phyloP scores from a whole-genome alignment of 495 filamentous ascomycete genomes.

The Hypoxylon crocopeplum region DNA sequence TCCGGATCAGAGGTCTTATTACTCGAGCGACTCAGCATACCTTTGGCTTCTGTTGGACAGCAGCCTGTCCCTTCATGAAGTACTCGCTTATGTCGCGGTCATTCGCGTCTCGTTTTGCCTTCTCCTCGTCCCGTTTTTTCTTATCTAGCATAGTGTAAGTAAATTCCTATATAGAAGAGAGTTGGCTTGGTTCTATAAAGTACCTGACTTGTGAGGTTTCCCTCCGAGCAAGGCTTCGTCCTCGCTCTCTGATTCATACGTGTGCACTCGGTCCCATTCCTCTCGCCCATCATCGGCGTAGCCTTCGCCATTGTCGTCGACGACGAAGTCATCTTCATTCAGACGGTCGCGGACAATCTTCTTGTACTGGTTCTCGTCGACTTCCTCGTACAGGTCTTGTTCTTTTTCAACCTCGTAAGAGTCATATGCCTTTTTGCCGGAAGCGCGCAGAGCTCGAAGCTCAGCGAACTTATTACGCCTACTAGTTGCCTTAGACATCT shows the following conservation, averaged over 20 bases:
- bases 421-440: slow-evolving; percentile 88
- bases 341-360: slow-evolving; percentile 89
- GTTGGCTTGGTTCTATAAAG: slow-evolving; percentile 33
- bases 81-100: slow-evolving; percentile 93
- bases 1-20: not conserved
- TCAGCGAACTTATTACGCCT: slow-evolving; percentile 70
- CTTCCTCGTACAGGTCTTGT: slow-evolving; percentile 89
- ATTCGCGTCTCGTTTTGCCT: slow-evolving; percentile 81
- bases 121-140: slow-evolving; percentile 87
- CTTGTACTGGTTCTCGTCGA: slow-evolving; percentile 97
- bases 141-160: slow-evolving; percentile 62
- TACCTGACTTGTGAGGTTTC: slow-evolving; percentile 56
- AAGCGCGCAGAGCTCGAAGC: slow-evolving; percentile 80
- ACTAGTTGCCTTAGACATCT: slow-evolving; percentile 54
- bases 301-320: slow-evolving; percentile 90
- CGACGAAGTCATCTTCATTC: slow-evolving; percentile 95
- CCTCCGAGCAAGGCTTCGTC: slow-evolving; percentile 68
- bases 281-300: slow-evolving; percentile 98
- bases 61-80: slow-evolving; percentile 76
- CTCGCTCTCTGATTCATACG: slow-evolving; percentile 75
- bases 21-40: slow-evolving; percentile 46
- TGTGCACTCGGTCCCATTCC: slow-evolving; percentile 82
- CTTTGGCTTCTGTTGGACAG: slow-evolving; percentile 78
- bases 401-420: slow-evolving; percentile 89
- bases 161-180: slow-evolving; percentile 2